phyloP scores from a whole-genome alignment of 805 yeast species.

The Saccharomycopsis selenospora region DNA sequence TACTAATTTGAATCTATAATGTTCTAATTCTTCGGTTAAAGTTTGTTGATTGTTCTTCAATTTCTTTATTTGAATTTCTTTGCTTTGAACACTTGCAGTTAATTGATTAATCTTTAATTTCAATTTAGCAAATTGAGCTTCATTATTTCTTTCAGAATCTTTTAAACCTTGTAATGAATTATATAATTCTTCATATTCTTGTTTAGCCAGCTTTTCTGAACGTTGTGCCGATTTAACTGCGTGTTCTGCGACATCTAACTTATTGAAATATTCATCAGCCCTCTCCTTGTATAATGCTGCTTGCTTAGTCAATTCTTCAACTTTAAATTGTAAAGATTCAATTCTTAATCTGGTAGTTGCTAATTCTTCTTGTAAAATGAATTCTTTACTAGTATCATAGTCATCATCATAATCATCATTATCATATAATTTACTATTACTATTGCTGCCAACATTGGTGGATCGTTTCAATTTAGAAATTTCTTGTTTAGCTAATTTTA shows the following conservation, averaged over 20 bases:
- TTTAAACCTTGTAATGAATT: constrained; percentile 39
- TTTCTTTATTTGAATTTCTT: constrained; percentile 46
- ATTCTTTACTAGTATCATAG: constrained; percentile 23
- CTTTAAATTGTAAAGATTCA: constrained; percentile 49
- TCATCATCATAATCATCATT: constrained; percentile 8
- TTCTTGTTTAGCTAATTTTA: constrained; percentile 37
- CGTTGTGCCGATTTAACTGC: constrained; percentile 57
- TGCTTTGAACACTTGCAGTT: constrained; percentile 51
- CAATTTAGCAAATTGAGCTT: constrained; percentile 44
- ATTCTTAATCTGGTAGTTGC: constrained; percentile 47
- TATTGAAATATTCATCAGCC: constrained; percentile 65
- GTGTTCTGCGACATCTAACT: constrained; percentile 72
- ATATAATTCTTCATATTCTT: constrained; percentile 48
- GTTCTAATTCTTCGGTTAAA: constrained; percentile 49
- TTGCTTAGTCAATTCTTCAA: constrained; percentile 45
- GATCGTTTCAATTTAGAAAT: constrained; percentile 35
- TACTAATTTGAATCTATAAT: constrained; percentile 40
- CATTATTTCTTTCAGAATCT: constrained; percentile 49
- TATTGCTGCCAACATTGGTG: constrained; percentile 30
- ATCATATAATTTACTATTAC: constrained; percentile 30
- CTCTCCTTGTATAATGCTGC: constrained; percentile 59
- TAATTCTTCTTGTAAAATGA: constrained; percentile 35
- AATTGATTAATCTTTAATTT: constrained; percentile 43
- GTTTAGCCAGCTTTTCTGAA: constrained; percentile 46
- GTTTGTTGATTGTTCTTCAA: constrained; percentile 41